Evolutionary conservation across 1,284 basidiomycete species (phyloP).

Genomic region (Cryptococcus floricola): DNA sequence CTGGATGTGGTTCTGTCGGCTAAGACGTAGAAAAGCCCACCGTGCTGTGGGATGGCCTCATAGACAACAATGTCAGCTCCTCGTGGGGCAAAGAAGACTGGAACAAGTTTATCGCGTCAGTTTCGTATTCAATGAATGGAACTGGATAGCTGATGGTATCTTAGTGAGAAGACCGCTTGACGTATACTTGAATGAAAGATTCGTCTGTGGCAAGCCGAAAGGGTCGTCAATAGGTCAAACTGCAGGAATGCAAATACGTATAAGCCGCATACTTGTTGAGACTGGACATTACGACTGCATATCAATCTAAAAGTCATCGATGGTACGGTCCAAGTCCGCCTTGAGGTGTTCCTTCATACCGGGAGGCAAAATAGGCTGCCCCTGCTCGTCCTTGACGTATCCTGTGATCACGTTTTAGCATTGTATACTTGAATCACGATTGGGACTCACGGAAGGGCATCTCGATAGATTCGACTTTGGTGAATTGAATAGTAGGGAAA

Average conservation of each 20-base stretch:
- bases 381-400: conserved; percentile 50
- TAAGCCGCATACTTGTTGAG: no score
- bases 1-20: neutral
- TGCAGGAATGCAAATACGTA: neutral
- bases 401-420: conserved; percentile 26
- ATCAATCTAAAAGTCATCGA: conserved; percentile 56
- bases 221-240: neutral
- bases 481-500: conserved; percentile 81
- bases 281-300: neutral
- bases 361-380: conserved; percentile 69
- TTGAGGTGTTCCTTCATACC: conserved; percentile 82
- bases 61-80: conserved; percentile 73
- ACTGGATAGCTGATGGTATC: neutral
- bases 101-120: conserved; percentile 66
- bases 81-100: conserved; percentile 81
- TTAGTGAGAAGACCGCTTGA: neutral
- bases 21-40: conserved; percentile 56
- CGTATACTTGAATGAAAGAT: neutral
- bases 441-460: conserved; percentile 80
- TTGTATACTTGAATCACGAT: neutral
- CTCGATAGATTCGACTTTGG: conserved; percentile 76
- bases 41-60: conserved; percentile 76
- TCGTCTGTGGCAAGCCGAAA: neutral
- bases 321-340: conserved; percentile 78
- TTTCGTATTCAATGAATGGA: neutral